A percentile compares a stretch with the other conserved stretches of the same genome.
Conservation (phyloP, 352 stramenopile species). For the Phytopythium helicoides region DNA sequence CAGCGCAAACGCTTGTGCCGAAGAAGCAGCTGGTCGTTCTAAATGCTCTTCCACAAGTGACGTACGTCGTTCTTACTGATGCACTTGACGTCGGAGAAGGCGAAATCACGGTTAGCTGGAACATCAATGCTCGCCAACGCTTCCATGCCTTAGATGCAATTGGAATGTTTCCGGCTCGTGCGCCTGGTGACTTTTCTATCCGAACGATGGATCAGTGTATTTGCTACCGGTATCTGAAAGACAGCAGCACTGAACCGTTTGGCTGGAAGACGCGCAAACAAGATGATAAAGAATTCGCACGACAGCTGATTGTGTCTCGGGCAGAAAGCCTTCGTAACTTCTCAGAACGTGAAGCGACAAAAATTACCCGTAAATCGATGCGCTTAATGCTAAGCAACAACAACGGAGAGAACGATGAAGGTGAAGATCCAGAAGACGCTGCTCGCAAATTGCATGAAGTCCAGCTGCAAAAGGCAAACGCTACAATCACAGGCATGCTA, state of each 20-base stretch:
- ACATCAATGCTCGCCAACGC: constrained; percentile 45
- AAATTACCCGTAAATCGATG: constrained; percentile 16
- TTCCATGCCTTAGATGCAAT: constrained; percentile 60
- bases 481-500: constrained; percentile 30
- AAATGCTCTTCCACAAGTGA: constrained; percentile 42
- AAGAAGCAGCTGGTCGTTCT: constrained; percentile 44
- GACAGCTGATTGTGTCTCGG: constrained; percentile 34
- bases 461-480: constrained; percentile 16
- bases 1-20: constrained; percentile 18
- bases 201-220: constrained; percentile 58
- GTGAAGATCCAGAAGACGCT: constrained; percentile 11
- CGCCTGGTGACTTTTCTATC: constrained; percentile 19
- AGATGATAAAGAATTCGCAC: constrained; percentile 32
- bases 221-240: constrained; percentile 52
- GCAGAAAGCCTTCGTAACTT: constrained; percentile 32
- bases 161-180: constrained; percentile 49
- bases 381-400: background rate
- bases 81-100: constrained; percentile 44
- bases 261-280: constrained; percentile 36
- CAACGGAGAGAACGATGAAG: background rate
- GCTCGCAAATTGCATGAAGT: constrained; percentile 1
- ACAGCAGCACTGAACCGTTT: constrained; percentile 29
- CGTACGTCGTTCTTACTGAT: constrained; percentile 50
- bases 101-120: constrained; percentile 56
- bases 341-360: constrained; percentile 16